phyloP scores from a whole-genome alignment of 805 yeast species.

The Suhomyces tanzawaensis region DNA sequence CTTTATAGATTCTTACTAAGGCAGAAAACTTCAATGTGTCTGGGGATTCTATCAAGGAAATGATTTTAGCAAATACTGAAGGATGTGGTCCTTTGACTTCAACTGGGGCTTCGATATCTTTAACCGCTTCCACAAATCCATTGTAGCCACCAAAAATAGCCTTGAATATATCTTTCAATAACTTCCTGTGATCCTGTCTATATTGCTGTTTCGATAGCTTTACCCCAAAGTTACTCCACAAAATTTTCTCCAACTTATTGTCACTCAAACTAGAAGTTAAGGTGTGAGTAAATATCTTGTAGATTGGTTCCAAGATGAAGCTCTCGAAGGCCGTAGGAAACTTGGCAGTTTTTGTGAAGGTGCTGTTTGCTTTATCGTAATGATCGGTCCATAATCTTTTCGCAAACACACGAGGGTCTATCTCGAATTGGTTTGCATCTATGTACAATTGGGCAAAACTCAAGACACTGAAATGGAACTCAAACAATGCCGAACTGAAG shows the following conservation, averaged over 20 bases:
- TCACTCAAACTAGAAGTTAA: constrained; percentile 49
- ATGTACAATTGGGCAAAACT: constrained; percentile 60
- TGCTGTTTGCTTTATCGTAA: constrained; percentile 42
- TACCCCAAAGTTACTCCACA: constrained; percentile 51
- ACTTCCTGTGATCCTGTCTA: constrained; percentile 55
- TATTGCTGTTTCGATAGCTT: constrained; percentile 38
- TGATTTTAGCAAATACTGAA: constrained; percentile 21
- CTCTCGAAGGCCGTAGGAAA: constrained; percentile 50
- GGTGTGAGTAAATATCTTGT: constrained; percentile 65
- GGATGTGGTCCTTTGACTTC: constrained; percentile 20
- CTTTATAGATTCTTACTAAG: constrained; percentile 61
- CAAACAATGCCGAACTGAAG: constrained; percentile 67
- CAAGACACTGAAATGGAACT: constrained; percentile 62
- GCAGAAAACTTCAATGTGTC: constrained; percentile 55
- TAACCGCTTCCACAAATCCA: constrained; percentile 55
- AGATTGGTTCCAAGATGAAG: constrained; percentile 75
- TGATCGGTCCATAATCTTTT: constrained; percentile 77
- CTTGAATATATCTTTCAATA: constrained; percentile 54
- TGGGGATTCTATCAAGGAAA: constrained; percentile 56
- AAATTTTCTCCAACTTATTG: constrained; percentile 35
- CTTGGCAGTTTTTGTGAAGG: constrained; percentile 39
- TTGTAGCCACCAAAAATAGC: constrained; percentile 49
- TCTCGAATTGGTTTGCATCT: constrained; percentile 5
- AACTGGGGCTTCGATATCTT: constrained; percentile 25
- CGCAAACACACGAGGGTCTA: constrained; percentile 35